Evolutionary conservation across 176 grass and related monocot species (phyloP).

Genomic region (Aegilops sharonensis): DNA sequence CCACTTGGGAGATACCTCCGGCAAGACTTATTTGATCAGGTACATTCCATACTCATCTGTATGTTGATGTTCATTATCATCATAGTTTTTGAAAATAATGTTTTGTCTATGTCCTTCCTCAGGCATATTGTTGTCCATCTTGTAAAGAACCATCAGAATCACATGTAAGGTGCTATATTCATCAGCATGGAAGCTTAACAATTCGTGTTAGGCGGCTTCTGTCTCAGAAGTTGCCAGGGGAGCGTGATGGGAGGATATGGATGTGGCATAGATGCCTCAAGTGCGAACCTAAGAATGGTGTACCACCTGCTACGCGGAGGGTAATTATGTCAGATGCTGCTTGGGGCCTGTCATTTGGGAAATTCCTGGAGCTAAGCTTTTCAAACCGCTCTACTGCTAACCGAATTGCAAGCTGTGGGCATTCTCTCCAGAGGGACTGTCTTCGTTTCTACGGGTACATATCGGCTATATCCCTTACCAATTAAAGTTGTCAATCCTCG

Average conservation of each 20-base stretch:
- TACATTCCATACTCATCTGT: conserved; percentile 22
- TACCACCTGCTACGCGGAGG: conserved; percentile 72
- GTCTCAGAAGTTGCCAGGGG: conserved; percentile 62
- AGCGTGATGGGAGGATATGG: conserved; percentile 91
- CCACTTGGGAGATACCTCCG: conserved; percentile 89
- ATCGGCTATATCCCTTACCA: conserved; percentile 9
- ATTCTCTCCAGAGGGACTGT: conserved; percentile 94
- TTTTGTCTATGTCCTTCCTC: conserved; percentile 12
- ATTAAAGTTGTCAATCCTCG: conserved; percentile 19
- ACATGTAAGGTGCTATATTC: conserved; percentile 84
- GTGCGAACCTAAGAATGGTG: conserved; percentile 73
- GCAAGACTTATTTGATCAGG: conserved; percentile 92
- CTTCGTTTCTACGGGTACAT: conserved; percentile 93
- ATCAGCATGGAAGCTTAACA: conserved; percentile 85
- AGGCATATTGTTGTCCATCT: conserved; percentile 62
- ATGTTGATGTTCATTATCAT: not conserved
- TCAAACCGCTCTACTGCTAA: conserved; percentile 85
- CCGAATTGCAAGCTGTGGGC: conserved; percentile 82
- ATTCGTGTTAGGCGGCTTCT: conserved; percentile 68
- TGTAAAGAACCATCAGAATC: conserved; percentile 83
- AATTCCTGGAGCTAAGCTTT: conserved; percentile 98
- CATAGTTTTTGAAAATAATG: not conserved
- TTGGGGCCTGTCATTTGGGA: conserved; percentile 92
- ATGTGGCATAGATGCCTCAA: conserved; percentile 99
- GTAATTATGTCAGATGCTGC: conserved; percentile 93